Base-by-base conservation (phyloP, 2,329 filamentous ascomycete species). In the Colletotrichum incanum region DNA sequence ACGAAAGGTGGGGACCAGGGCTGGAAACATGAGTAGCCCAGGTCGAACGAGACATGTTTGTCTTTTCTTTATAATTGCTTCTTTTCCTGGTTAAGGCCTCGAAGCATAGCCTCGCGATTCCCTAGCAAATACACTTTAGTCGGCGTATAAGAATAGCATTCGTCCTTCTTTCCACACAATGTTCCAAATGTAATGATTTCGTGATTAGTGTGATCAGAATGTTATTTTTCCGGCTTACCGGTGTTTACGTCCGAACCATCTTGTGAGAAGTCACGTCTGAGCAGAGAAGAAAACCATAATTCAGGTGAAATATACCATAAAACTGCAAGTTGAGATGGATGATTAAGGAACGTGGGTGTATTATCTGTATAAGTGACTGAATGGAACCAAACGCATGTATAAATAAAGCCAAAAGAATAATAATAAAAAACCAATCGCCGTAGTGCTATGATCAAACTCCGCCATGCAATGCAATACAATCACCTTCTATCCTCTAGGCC, bases 91-190 rank as follows among this genome's bases (percentile, higher is more conserved):
- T 34, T 49, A 45, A 70, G 60, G 60, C 58, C 56, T 50, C n/a
- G 7, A 34, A 12, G 60, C 59, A 72, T 60, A 56, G 66, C 70
- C 52, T 72, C 45, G 31, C 60, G 47, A 37, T 60, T 70, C 37
- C 54, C 26, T 63, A 65, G 54, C 47, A 65, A 60, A 45, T 37
- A 70, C 60, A 54, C 16, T 28, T 68, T 41, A 69, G 18, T 26
- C 34, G 23, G 41, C 64, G 55, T 54, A 20, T 37, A n/a, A 28
- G 6, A 41, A 31, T 8, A n/a, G 6, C 23, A 26, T 26, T 28
- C 3, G 1, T 16, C n/a, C 8, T 12, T 20, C 23, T 12, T 3
- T 5, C 2, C 37, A 6, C 0, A 11, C 28, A 23, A 5, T 3
- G 5, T n/a, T 1, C 4, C 18, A 18, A n/a, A 8, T 39, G 18